Conservation (phyloP, 495 filamentous ascomycete species). For the Daldinia concentrica region DNA sequence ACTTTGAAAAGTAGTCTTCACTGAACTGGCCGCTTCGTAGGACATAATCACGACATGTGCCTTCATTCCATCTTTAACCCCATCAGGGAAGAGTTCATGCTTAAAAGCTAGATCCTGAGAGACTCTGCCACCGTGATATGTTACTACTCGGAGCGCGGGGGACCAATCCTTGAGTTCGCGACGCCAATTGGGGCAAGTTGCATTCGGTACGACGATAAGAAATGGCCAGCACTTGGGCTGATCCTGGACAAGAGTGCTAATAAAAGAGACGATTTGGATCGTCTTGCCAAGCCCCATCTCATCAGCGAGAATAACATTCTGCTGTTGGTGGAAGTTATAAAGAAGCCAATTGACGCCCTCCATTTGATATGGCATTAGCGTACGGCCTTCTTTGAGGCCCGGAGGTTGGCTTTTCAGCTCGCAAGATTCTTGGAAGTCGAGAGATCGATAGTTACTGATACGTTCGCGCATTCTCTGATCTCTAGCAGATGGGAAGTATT, state of each 20-base stretch:
- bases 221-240: conserved; percentile 88
- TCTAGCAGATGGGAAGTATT: conserved; percentile 68
- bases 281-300: conserved; percentile 99
- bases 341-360: conserved; percentile 98
- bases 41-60: conserved; percentile 95
- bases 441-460: conserved; percentile 66
- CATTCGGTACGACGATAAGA: conserved; percentile 90
- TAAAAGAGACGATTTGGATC: conserved; percentile 87
- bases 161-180: conserved; percentile 96
- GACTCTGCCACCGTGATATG: conserved; percentile 81
- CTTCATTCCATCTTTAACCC: conserved; percentile 64
- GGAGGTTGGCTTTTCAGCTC: conserved; percentile 77
- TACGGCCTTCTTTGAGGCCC: conserved; percentile 72
- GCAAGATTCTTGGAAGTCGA: conserved; percentile 71
- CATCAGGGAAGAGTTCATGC: conserved; percentile 82
- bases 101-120: conserved; percentile 75
- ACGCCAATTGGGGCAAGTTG: conserved; percentile 96
- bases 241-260: conserved; percentile 79
- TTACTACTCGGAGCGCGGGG: conserved; percentile 83
- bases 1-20: conserved; percentile 69
- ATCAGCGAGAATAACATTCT: conserved; percentile 95
- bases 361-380: conserved; percentile 92
- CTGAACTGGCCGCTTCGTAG: conserved; percentile 83
- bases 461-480: conserved; percentile 65
- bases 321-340: conserved; percentile 80